These are phyloP conservation scores for Hymenoscyphus salicellus DNA, from an alignment of 2,329 filamentous ascomycete species.

Conservation along the genomic window DNA sequence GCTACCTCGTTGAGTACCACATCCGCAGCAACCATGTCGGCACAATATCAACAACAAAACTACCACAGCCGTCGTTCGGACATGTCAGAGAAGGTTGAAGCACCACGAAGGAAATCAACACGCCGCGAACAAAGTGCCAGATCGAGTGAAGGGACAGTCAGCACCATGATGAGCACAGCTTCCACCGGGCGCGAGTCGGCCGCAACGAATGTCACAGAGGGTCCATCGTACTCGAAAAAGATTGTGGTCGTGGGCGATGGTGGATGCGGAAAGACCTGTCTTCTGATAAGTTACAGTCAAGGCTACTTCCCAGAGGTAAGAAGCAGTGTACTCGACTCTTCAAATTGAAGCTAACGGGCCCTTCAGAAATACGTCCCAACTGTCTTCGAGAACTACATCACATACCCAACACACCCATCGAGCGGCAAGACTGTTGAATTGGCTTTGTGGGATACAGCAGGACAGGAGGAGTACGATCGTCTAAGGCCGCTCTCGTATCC, in stretches of 20 bases:
- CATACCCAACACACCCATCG: slow-evolving; percentile 82
- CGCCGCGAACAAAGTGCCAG: slow-evolving; percentile 41
- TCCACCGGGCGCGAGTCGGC: slow-evolving; percentile 71
- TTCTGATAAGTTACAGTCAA: slow-evolving; percentile 97
- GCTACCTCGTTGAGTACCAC: not conserved
- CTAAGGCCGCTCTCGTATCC: slow-evolving; percentile 94
- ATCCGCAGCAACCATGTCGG: slow-evolving; percentile 24
- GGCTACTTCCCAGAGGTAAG: slow-evolving; percentile 96
- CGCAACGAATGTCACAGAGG: slow-evolving; percentile 82
- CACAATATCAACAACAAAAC: slow-evolving; percentile 34
- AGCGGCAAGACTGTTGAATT: slow-evolving; percentile 94
- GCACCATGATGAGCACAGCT: slow-evolving; percentile 75
- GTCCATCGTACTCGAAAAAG: slow-evolving; percentile 95
- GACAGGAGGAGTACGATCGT: slow-evolving; percentile 97
- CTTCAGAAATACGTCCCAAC: slow-evolving; percentile 97
- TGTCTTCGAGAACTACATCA: slow-evolving; percentile 99
- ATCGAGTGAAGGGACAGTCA: slow-evolving; percentile 86
- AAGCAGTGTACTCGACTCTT: slow-evolving; percentile 27
- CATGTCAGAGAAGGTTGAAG: slow-evolving; percentile 34
- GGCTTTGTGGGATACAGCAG: slow-evolving; percentile 96
- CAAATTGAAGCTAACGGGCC: not conserved
- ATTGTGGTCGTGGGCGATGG: slow-evolving; percentile 98
- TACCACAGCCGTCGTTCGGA: slow-evolving; percentile 31
- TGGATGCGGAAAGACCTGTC: slow-evolving; percentile 96
- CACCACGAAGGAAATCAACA: slow-evolving; percentile 31